Base-by-base conservation (phyloP, 805 yeast genomes). In the Metschnikowia sp. region DNA sequence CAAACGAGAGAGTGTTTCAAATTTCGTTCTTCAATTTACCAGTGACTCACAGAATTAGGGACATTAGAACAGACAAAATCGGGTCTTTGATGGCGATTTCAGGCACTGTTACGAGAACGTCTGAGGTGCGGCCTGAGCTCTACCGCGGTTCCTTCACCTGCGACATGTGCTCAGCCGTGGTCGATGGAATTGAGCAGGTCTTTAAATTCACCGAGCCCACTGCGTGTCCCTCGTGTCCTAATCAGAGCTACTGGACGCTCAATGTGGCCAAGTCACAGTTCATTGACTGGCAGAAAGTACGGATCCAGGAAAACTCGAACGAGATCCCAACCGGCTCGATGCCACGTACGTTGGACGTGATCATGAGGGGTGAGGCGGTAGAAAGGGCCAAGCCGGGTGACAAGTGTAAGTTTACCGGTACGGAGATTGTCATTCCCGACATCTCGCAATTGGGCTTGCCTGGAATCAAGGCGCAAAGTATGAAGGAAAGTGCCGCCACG, bases 341-440 rank as follows among this genome's bases (percentile, higher is more conserved):
- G 99, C 99, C 99, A 26, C 81, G 99, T 65, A 92, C 97, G 1
- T 68, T 92, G 59, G 99, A 92, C 64, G 92, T 92, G 22, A 86
- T 92, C 43, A 69, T 92, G 49, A 77, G 99, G 58, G 98, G 98
- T 43, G 97, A 92, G 56, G 77, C 89, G 45, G 98, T 94, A 8
- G 99, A 92, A 63, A 77, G 90, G 55, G 97, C 97, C 3, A 94
- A 92, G 66, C 97, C 99, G 1, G 99, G 99, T 55, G 98, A 92
- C 67, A 86, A 88, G 64, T 88, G 97, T 69, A 81, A 82, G 55
- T 90, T 94, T 65, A 88, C 96, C 0, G 99, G 99, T 39, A 85
- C 96, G 1, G 94, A 90, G 62, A 89, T 94, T 49, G 98, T 91
- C 8, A 81, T 92, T 18, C 99, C 99, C 1, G 98, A 92, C 66